A percentile compares a stretch with the other conserved stretches of the same genome.
phyloP scores from a whole-genome alignment of 495 filamentous ascomycete genomes.

The Xylaria longipes region DNA sequence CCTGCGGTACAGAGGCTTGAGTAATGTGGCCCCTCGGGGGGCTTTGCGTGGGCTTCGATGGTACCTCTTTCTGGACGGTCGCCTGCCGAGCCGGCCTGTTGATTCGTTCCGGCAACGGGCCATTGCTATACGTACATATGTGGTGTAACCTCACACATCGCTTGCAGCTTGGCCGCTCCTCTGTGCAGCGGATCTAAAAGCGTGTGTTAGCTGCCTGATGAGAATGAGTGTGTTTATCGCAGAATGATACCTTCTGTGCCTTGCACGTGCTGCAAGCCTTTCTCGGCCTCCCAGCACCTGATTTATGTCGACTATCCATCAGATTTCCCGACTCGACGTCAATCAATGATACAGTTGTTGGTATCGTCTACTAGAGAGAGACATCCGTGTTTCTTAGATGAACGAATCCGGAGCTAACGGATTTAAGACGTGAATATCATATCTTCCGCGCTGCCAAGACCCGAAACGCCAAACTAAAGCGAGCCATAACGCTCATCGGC shows the following conservation, averaged over 20 bases:
- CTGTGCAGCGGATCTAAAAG: constrained; percentile 17
- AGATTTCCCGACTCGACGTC: background rate
- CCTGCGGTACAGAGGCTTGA: background rate
- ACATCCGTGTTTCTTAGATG: background rate
- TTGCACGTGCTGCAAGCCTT: constrained; percentile 15
- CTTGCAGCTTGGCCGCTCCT: constrained; percentile 18
- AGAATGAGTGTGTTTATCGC: background rate
- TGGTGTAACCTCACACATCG: constrained; percentile 16
- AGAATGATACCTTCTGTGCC: constrained; percentile 5
- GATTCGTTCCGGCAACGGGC: background rate
- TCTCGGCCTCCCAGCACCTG: constrained; percentile 3
- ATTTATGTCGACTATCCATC: constrained; percentile 1
- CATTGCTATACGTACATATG: background rate
- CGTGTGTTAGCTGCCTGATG: background rate
- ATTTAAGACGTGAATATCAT: background rate
- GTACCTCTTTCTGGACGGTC: background rate
- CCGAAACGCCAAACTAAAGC: background rate
- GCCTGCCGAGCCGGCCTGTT: background rate
- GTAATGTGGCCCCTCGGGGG: background rate
- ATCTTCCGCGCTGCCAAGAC: background rate
- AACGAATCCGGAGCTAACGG: background rate
- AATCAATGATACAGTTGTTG: background rate
- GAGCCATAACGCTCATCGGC: background rate
- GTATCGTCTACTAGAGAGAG: background rate
- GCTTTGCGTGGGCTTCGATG: background rate